Percentiles rank a stretch among this genome's conserved stretches.
phyloP scores from a whole-genome alignment of 169 alveolate genomes.

The Cyclospora cayetanensis region DNA sequence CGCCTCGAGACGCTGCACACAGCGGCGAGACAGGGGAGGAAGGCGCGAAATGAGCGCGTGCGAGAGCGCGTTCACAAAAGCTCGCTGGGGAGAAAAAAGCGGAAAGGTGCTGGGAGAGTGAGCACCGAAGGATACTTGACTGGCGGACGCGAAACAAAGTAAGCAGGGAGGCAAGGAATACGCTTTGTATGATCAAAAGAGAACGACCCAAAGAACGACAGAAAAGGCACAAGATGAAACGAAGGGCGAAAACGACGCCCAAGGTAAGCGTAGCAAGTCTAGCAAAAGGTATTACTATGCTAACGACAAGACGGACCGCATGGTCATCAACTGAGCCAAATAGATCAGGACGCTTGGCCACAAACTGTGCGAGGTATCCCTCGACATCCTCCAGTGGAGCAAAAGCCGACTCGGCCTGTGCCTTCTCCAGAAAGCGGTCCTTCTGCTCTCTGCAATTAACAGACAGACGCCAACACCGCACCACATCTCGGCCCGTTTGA shows the following conservation, averaged over 20 bases:
- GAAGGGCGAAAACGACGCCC: neutral
- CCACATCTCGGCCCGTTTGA: too few species aligned
- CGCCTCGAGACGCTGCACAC: conserved; percentile 30
- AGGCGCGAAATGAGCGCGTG: neutral
- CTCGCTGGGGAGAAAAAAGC: neutral
- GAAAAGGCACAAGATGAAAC: neutral
- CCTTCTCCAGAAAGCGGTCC: conserved; percentile 87
- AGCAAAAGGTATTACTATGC: too few species aligned
- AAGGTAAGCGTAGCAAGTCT: too few species aligned
- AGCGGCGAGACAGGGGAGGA: neutral
- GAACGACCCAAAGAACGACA: neutral
- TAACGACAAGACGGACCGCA: conserved; percentile 71
- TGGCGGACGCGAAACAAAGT: neutral
- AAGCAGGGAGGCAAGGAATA: neutral
- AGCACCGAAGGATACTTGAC: too few species aligned
- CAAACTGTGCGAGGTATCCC: conserved; percentile 88
- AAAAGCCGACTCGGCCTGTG: conserved; percentile 89
- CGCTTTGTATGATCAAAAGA: neutral
- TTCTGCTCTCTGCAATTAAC: conserved; percentile 78
- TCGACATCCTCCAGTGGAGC: conserved; percentile 89
- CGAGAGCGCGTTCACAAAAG: neutral
- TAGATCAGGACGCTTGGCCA: conserved; percentile 91
- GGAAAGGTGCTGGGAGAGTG: neutral
- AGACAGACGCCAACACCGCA: neutral
- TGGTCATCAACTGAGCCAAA: conserved; percentile 93